These are phyloP conservation scores for Fraxinus paxiana DNA, from an alignment of 305 asterid species.

Conservation along the genomic window DNA sequence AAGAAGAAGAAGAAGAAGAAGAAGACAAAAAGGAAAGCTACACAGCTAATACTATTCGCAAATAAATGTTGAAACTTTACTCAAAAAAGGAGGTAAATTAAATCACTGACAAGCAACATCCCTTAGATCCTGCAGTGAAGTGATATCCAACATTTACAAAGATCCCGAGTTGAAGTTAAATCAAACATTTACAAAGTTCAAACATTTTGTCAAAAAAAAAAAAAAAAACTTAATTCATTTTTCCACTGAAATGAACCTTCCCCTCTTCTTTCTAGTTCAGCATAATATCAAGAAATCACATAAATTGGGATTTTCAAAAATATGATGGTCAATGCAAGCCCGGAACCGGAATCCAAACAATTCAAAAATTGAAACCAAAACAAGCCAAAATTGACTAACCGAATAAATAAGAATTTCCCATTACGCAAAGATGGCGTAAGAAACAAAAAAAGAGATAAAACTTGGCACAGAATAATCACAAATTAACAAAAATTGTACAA, in stretches of 20 bases:
- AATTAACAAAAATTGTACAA: constrained; percentile 10
- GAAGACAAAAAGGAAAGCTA: not conserved
- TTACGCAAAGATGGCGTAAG: not conserved
- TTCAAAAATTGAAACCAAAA: constrained; percentile 22
- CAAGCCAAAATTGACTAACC: constrained; percentile 16
- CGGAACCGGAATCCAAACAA: constrained; percentile 3
- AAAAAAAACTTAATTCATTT: not conserved
- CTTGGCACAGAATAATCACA: not conserved
- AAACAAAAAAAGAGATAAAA: not conserved
- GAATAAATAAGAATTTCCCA: not conserved
- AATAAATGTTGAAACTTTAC: not conserved
- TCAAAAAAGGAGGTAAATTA: not conserved
- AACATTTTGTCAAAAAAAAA: constrained; percentile 7
- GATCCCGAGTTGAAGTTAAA: constrained; percentile 5
- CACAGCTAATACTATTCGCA: not conserved
- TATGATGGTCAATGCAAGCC: constrained; percentile 17
- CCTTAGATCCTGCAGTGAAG: not conserved
- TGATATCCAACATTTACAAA: not conserved
- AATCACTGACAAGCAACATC: not conserved
- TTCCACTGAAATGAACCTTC: not conserved
- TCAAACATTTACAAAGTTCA: not conserved
- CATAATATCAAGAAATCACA: constrained; percentile 5
- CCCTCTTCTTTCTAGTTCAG: not conserved
- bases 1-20: not conserved
- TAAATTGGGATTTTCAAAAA: constrained; percentile 1